Base-by-base conservation (phyloP, 441 rosid genomes). In the Populus hybrid region DNA sequence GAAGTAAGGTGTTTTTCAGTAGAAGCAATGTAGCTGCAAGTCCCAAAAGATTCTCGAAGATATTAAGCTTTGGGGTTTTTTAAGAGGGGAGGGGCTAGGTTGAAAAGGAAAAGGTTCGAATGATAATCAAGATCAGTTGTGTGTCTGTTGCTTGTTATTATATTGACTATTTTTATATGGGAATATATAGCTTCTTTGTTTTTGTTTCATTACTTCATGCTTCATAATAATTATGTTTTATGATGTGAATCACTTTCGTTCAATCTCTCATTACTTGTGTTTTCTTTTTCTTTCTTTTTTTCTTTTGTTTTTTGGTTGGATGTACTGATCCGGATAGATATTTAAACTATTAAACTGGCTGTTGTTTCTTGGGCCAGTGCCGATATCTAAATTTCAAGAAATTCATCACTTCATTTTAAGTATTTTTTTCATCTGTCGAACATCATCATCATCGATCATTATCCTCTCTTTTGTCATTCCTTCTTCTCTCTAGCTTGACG, bases 361-460 rank as follows among this genome's bases (percentile, higher is more conserved):
- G 50, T 83, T 85, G 83, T 76, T 82, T 76, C 18, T 81, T 80
- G 82, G 69, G 78, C 81, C 76, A 69, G 70, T 77, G 72, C 86
- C 81, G 35, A 65, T 77, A 69, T 85, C 89, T 83, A 73, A 75
- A 74, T 79, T 80, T 84, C 78, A 42, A 74, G 85, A 74, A 84
- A 76, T 66, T 83, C 83, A 67, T 38, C 78, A 67, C 82, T 77
- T 83, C 85, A 72, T 81, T 81, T 73, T 78, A 68, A 65, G 21
- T 21, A 20, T 73, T 73, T 69, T 88, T 83, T 81, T 30, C 87
- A 83, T 88, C 89, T 88, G 83, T 80, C 84, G 84, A 89, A 85
- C 87, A 86, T 85, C 91, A 46, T 46, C 20, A 46, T 46, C 57
- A 14, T 38, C 46, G 46, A 46, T 46, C 57, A 69, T 90, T 66